Base-by-base conservation (phyloP, 257 asterid genomes). In the Pogostemon cablin region DNA sequence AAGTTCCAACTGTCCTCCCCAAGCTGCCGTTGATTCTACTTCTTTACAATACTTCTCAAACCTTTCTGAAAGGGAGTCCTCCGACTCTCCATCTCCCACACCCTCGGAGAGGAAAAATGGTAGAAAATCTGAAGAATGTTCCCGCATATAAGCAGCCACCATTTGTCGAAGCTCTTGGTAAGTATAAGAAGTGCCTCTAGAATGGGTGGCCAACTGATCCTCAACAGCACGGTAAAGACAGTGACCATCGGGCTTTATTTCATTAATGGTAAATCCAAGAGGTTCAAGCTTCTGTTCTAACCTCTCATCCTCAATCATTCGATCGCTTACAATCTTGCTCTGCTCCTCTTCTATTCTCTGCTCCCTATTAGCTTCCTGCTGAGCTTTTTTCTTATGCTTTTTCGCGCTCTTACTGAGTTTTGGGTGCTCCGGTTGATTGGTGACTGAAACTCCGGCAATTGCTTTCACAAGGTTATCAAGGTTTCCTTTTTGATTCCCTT, bases 1-100 rank as follows among this genome's bases (percentile, higher is more conserved):
- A 6, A 95, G 95, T 81, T 95, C 99, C 62, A 95, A 75, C 68
- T 95, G 99, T 46, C 99, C 99, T 3, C 98, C 99, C 99, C 99
- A 95, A 3, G 92, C 93, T 5, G 99, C 97, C 0, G 96, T 91
- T 7, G 91, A 86, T 75, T 91, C 98, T 49, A 95, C 83, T 70
- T 95, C 97, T 74, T 71, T 76, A 74, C 98, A 95, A 80, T 95
- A 89, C 62, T 69, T 83, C 80, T 95, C 99, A 46, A 95, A 95
- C 77, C 85, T 86, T 67, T 82, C 92, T 20, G 75, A 52, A 68
- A 75, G 69, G 38, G 87, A 85, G 42, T 77, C 87, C 53, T 79
- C 83, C 0, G 85, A 72, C 75, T 82, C 89, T 65, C 80, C 93
- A 71, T 75, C 91, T 44, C 71, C 78, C 43, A 49, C 40, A 64